phyloP scores from a whole-genome alignment of 805 yeast genomes.

The Saccharomycopsis babjevae region DNA sequence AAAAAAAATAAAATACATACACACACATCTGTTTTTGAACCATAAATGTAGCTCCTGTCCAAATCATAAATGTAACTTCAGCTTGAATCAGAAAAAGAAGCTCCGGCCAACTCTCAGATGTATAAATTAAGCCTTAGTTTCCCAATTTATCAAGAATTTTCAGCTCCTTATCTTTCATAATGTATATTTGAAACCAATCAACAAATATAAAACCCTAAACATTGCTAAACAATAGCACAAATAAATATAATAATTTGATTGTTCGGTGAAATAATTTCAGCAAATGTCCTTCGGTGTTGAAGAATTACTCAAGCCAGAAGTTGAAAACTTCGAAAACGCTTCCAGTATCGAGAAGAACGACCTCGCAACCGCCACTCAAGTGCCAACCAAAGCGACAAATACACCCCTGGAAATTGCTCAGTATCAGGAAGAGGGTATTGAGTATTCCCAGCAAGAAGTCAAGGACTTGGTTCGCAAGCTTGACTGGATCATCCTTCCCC shows the following conservation, averaged over 20 bases:
- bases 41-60: neutral
- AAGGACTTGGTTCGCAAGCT: slow-evolving; percentile 30
- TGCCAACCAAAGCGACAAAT: neutral
- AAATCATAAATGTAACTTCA: neutral
- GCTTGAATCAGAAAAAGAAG: neutral
- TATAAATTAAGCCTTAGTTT: neutral
- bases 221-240: neutral
- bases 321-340: neutral
- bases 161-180: too few relatives aligned
- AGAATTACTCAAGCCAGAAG: neutral
- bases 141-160: too few relatives aligned
- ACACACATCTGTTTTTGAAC: neutral
- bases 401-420: slow-evolving; percentile 6
- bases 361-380: neutral
- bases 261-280: neutral
- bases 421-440: slow-evolving; percentile 5
- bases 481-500: slow-evolving; percentile 31
- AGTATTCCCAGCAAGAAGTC: slow-evolving; percentile 32
- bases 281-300: neutral
- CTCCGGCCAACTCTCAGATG: neutral
- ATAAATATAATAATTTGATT: neutral
- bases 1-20: neutral
- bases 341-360: neutral
- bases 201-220: neutral
- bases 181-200: too few relatives aligned